These are phyloP conservation scores for Backusella morwellensis DNA, from an alignment of 192 early-diverging fungal genomes.

Conservation along the genomic window DNA sequence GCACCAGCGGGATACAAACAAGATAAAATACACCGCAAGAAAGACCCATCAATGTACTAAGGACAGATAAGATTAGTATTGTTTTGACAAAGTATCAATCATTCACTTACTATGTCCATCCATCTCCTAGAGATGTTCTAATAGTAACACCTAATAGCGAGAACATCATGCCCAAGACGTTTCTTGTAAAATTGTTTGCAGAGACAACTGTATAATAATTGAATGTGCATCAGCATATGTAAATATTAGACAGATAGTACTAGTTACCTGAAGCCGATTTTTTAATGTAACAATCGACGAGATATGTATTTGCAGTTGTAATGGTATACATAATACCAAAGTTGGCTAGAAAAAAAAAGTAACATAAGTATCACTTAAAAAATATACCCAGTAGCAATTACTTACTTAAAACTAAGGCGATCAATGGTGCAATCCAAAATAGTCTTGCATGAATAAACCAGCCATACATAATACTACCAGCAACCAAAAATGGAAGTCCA, in stretches of 20 bases:
- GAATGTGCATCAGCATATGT: not conserved
- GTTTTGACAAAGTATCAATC: not conserved
- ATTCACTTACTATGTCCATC: conserved; percentile 24
- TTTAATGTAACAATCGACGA: conserved; percentile 5
- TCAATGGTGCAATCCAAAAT: conserved; percentile 7
- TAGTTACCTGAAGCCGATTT: conserved; percentile 19
- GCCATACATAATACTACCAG: conserved; percentile 17
- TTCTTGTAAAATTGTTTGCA: conserved; percentile 20
- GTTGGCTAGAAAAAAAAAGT: not conserved
- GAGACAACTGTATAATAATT: conserved; percentile 4
- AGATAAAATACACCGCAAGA: not conserved
- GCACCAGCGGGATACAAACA: not conserved
- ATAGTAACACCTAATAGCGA: conserved; percentile 17
- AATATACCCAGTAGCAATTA: not conserved
- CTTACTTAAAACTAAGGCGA: conserved; percentile 10
- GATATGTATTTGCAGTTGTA: conserved; percentile 15
- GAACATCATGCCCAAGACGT: conserved; percentile 18
- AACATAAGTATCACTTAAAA: not conserved
- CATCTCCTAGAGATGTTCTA: conserved; percentile 10
- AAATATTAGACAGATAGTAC: not conserved
- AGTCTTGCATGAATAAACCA: conserved; percentile 12
- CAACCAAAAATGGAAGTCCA: conserved; percentile 16
- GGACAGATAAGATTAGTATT: not conserved
- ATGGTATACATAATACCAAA: conserved; percentile 28
- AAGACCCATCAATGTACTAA: conserved; percentile 13